phyloP scores from a whole-genome alignment of 2,329 filamentous ascomycete species.

The Pseudogymnoascus sp. region DNA sequence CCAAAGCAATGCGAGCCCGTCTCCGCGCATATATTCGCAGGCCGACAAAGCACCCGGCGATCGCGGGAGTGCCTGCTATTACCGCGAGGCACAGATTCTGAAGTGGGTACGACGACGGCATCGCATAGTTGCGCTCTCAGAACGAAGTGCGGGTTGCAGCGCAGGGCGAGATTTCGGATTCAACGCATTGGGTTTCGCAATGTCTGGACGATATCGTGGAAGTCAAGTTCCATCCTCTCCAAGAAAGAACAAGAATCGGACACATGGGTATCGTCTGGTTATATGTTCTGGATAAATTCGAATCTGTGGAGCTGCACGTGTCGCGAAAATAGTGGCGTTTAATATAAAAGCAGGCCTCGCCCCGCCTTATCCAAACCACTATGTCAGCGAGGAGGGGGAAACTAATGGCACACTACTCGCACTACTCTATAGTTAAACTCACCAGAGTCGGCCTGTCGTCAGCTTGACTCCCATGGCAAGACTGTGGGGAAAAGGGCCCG shows the following conservation, averaged over 20 bases:
- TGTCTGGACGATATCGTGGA: slow-evolving; percentile 3
- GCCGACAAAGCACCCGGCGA: neutral
- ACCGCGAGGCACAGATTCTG: slow-evolving; percentile 2
- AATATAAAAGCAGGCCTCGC: slow-evolving; percentile 1
- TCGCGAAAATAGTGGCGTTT: slow-evolving; percentile 9
- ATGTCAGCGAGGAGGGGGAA: neutral
- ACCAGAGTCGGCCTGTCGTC: neutral
- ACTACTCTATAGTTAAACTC: neutral
- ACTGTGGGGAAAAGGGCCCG: neutral
- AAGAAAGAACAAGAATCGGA: neutral
- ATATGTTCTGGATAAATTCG: slow-evolving; percentile 1
- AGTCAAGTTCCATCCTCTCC: neutral
- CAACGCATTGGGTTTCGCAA: neutral
- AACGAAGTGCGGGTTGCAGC: neutral
- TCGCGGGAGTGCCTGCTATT: neutral
- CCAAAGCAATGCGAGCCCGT: slow-evolving; percentile 3
- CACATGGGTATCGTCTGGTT: neutral
- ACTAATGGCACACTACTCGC: neutral
- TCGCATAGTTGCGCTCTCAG: slow-evolving; percentile 1
- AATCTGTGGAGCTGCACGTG: slow-evolving; percentile 1
- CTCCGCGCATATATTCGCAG: slow-evolving; percentile 1
- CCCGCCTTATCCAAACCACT: neutral
- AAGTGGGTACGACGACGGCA: slow-evolving; percentile 2
- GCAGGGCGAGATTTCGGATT: neutral
- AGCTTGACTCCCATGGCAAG: neutral